Base-by-base conservation (phyloP, 495 filamentous ascomycete genomes). In the Hypoxylon subgilvum region DNA sequence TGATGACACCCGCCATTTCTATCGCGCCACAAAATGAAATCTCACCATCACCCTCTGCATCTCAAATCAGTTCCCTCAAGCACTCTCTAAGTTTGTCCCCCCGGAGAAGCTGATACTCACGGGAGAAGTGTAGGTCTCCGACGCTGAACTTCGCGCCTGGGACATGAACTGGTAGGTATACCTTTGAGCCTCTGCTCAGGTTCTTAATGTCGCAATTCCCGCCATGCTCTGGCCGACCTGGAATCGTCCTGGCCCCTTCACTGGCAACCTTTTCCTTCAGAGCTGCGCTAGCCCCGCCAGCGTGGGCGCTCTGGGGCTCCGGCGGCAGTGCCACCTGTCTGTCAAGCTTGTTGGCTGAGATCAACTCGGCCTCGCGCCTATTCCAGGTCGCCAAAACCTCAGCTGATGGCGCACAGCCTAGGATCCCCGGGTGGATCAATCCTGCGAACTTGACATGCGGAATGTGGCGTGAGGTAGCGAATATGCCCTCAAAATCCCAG, bases 401-500 rank as follows among this genome's bases (percentile, higher is more conserved):
- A 16, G 84, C 83, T 0, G 88, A 92, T 1, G 92, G 93, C 0
- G 93, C 93, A 65, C 91, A 96, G 3, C 93, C 93, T 13, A 97
- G 76, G 50, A 97, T 96, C 2, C 93, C 93, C 0, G 93, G 92
- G 28, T 97, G 93, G 68, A 97, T 96, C 28, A 96, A 76, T n/a
- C 91, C 91, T 9, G 91, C 82, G 68, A 95, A 96, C 48, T 89
- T 87, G 50, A 96, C 90, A 59, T 87, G 83, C 0, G 92, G 92
- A 63, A 97, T 92, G 70, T 97, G 93, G 0, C 93, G 84, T 8
- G 88, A 92, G 18, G 88, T 88, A 78, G 90, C 94, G 74, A 88
- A 92, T 66, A 97, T 96, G 53, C 93, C 93, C 67, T 96, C 91
- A 57, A 97, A 96, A 67, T 96, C 93, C 92, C 93, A 97, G 67